Evolutionary conservation across 2,329 filamentous ascomycete species (phyloP).

Genomic region (Cytospora schulzeri): DNA sequence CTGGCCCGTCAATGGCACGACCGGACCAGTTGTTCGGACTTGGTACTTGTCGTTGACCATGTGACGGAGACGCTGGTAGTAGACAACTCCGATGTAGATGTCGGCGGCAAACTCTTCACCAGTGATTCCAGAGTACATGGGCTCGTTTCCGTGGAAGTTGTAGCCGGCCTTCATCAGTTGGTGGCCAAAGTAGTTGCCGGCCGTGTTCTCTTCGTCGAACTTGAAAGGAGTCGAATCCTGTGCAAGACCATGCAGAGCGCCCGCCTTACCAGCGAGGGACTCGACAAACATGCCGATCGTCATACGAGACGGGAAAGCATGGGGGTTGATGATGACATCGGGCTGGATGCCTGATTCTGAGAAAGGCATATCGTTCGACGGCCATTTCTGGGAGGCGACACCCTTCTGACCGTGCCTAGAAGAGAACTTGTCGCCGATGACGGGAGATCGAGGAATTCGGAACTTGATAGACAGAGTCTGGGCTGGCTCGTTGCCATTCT

Average conservation of each 20-base stretch:
- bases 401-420: slow-evolving; percentile 98
- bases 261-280: slow-evolving; percentile 92
- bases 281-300: slow-evolving; percentile 99
- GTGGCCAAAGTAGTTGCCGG: slow-evolving; percentile 92
- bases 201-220: slow-evolving; percentile 90
- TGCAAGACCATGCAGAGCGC: slow-evolving; percentile 90
- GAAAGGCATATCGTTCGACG: slow-evolving; percentile 90
- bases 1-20: slow-evolving; percentile 88
- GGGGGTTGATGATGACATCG: slow-evolving; percentile 98
- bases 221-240: slow-evolving; percentile 96
- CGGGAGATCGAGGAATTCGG: slow-evolving; percentile 82
- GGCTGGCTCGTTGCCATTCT: slow-evolving; percentile 78
- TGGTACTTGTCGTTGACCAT: slow-evolving; percentile 99
- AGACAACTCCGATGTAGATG: slow-evolving; percentile 95
- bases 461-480: slow-evolving; percentile 93
- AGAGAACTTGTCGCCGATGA: slow-evolving; percentile 99
- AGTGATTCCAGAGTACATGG: slow-evolving; percentile 97
- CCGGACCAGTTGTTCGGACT: slow-evolving; percentile 91
- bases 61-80: slow-evolving; percentile 96
- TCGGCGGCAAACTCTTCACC: slow-evolving; percentile 91
- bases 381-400: slow-evolving; percentile 96
- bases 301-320: slow-evolving; percentile 99
- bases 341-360: slow-evolving; percentile 95
- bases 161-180: slow-evolving; percentile 94
- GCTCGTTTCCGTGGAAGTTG: slow-evolving; percentile 98